A percentile compares a stretch with the other conserved stretches of the same genome.
Evolutionary conservation across 495 filamentous ascomycete species (phyloP).

Genomic region (Paragyromitra xinjiangensis): DNA sequence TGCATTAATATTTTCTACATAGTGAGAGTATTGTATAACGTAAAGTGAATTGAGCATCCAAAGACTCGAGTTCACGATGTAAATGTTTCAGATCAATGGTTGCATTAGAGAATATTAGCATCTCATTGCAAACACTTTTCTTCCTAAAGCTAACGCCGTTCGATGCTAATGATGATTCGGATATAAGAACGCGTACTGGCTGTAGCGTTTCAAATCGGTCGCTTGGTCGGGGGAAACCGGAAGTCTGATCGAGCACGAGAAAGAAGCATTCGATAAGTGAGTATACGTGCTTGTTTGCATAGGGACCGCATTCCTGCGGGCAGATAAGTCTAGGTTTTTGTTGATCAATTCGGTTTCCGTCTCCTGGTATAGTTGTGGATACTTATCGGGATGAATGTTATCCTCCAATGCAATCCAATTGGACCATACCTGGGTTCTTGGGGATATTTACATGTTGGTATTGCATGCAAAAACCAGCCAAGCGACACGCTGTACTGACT

Average conservation of each 20-base stretch:
- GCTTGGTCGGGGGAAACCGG: constrained; percentile 24
- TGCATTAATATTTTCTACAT: not conserved
- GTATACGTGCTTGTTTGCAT: constrained; percentile 2
- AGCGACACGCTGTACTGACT: not conserved
- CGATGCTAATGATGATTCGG: constrained; percentile 4
- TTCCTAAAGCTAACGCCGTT: not conserved
- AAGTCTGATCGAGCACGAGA: not conserved
- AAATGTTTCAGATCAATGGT: not conserved
- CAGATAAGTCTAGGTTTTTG: not conserved
- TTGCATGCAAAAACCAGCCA: not conserved
- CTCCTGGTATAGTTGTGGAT: not conserved
- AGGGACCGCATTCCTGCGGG: not conserved
- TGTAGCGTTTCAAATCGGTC: constrained; percentile 22
- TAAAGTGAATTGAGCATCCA: not conserved
- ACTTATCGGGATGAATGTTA: not conserved
- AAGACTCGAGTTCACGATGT: not conserved
- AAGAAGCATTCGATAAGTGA: constrained; percentile 12
- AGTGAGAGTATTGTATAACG: not conserved
- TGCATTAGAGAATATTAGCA: not conserved
- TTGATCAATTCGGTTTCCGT: constrained; percentile 2
- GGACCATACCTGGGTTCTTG: not conserved
- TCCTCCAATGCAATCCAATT: not conserved
- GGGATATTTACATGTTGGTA: not conserved
- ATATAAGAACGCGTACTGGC: constrained; percentile 1
- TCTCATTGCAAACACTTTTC: not conserved